Percentiles rank a stretch among this genome's conserved stretches.
Evolutionary conservation across 768 basidiomycete genomes (phyloP).

Genomic region (Arthromyces matolae): DNA sequence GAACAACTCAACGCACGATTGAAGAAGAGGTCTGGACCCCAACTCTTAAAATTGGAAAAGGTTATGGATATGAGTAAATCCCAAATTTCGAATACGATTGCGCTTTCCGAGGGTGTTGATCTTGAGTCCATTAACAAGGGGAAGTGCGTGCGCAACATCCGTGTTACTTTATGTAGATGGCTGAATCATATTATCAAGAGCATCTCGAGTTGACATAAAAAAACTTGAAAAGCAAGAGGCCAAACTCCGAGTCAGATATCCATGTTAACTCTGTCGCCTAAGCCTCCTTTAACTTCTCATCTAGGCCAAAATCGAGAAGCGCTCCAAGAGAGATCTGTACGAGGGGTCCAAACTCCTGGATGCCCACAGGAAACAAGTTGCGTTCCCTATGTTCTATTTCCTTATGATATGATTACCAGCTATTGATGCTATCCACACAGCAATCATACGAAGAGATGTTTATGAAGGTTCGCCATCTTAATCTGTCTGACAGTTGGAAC

Average conservation of each 20-base stretch:
- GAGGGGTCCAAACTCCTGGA: slow-evolving; percentile 96
- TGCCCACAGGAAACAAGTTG: slow-evolving; percentile 84
- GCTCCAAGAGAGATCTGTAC: slow-evolving; percentile 85
- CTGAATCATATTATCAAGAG: slow-evolving; percentile 41
- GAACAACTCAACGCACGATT: slow-evolving; percentile 59
- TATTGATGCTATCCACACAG: slow-evolving; percentile 34
- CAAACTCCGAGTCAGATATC: slow-evolving; percentile 69
- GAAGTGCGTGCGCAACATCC: slow-evolving; percentile 51
- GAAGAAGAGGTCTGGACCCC: slow-evolving; percentile 58
- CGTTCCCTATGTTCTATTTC: no score
- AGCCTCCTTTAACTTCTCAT: slow-evolving; percentile 3
- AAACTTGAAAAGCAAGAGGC: slow-evolving; percentile 97
- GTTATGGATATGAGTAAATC: slow-evolving; percentile 87
- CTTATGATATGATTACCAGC: no score
- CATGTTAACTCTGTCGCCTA: not conserved
- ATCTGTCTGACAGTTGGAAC: not conserved
- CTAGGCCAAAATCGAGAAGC: slow-evolving; percentile 95
- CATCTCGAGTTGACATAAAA: slow-evolving; percentile 89
- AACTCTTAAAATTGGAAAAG: slow-evolving; percentile 74
- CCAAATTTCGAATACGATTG: slow-evolving; percentile 76
- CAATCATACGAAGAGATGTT: slow-evolving; percentile 99
- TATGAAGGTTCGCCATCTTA: slow-evolving; percentile 70
- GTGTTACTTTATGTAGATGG: slow-evolving; percentile 13
- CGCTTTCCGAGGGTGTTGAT: slow-evolving; percentile 79
- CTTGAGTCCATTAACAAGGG: slow-evolving; percentile 92